Conservation (phyloP, 2,329 filamentous ascomycete genomes). For the Talaromyces piceae region DNA sequence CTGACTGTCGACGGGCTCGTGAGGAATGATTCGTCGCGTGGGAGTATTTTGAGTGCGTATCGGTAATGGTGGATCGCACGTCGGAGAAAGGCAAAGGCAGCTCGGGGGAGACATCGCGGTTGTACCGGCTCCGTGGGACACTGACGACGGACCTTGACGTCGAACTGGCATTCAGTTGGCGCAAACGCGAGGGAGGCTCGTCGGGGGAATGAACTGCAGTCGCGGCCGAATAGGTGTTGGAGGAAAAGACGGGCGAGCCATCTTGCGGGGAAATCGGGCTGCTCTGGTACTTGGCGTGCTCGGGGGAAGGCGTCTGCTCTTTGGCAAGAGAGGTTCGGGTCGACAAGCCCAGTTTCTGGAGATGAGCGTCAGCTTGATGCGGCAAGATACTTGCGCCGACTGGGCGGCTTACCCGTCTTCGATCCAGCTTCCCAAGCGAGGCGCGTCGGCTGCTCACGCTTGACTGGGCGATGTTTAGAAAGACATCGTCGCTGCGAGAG, state of each 20-base stretch:
- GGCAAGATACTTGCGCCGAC: not conserved
- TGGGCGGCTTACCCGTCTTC: slow-evolving; percentile 28
- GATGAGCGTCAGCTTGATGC: not conserved
- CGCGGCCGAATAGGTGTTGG: slow-evolving; percentile 20
- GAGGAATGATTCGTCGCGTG: slow-evolving; percentile 22
- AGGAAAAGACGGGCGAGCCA: slow-evolving; percentile 4
- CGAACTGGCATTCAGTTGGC: slow-evolving; percentile 25
- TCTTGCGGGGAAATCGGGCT: slow-evolving; percentile 11
- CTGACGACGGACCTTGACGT: slow-evolving; percentile 31
- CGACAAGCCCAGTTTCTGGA: slow-evolving; percentile 12
- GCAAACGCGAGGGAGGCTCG: slow-evolving; percentile 26
- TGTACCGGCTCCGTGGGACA: slow-evolving; percentile 27
- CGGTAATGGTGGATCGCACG: slow-evolving; percentile 25
- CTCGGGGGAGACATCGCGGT: slow-evolving; percentile 28
- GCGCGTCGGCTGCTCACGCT: slow-evolving; percentile 30
- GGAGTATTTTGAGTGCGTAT: slow-evolving; percentile 29
- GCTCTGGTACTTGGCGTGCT: slow-evolving; percentile 17
- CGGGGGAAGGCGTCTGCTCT: slow-evolving; percentile 11
- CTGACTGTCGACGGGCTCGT: slow-evolving; percentile 27
- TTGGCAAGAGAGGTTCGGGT: slow-evolving; percentile 10
- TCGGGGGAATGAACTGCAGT: slow-evolving; percentile 34
- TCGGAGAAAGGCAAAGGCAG: slow-evolving; percentile 21
- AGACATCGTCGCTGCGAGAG: slow-evolving; percentile 38
- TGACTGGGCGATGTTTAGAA: slow-evolving; percentile 40
- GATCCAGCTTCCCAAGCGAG: slow-evolving; percentile 30